These are phyloP conservation scores for Paecilomyces sp. DNA, from an alignment of 2,329 filamentous ascomycete species.

Conservation along the genomic window DNA sequence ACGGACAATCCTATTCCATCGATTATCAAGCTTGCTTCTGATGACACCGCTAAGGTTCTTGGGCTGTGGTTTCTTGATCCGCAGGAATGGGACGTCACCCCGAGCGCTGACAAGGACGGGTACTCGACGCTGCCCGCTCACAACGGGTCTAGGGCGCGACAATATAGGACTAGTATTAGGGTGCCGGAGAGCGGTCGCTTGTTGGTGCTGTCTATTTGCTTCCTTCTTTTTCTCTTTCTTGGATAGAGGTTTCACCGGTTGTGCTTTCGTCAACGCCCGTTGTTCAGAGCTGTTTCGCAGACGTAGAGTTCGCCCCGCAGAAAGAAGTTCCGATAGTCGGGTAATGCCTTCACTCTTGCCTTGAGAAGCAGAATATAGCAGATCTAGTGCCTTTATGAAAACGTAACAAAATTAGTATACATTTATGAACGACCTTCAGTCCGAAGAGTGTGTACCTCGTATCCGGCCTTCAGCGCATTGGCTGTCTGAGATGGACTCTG, in stretches of 20 bases:
- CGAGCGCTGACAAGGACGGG: slow-evolving; percentile 36
- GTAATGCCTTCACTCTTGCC: slow-evolving; percentile 17
- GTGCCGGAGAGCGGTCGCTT: slow-evolving; percentile 22
- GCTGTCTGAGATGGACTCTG: slow-evolving; percentile 31
- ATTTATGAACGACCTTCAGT: background rate
- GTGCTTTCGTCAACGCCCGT: slow-evolving; percentile 8
- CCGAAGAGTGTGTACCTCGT: slow-evolving; percentile 23
- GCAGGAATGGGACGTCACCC: slow-evolving; percentile 32
- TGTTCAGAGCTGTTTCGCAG: slow-evolving; percentile 14
- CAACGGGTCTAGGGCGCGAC: slow-evolving; percentile 23
- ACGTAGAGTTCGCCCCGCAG: slow-evolving; percentile 15
- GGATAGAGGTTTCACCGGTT: slow-evolving; percentile 15
- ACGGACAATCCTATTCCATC: slow-evolving; percentile 26
- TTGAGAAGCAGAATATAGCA: slow-evolving; percentile 25
- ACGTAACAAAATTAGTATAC: background rate
- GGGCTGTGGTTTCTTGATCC: slow-evolving; percentile 39
- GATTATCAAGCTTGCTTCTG: slow-evolving; percentile 25
- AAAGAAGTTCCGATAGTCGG: slow-evolving; percentile 19
- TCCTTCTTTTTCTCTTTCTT: slow-evolving; percentile 15
- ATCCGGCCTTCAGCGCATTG: slow-evolving; percentile 34
- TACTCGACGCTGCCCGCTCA: slow-evolving; percentile 31
- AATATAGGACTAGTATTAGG: slow-evolving; percentile 27
- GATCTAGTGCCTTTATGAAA: slow-evolving; percentile 26
- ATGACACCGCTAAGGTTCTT: slow-evolving; percentile 30
- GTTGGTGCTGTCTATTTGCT: slow-evolving; percentile 17